Base-by-base conservation (phyloP, 768 basidiomycete species). In the Pleurotus giganteus region DNA sequence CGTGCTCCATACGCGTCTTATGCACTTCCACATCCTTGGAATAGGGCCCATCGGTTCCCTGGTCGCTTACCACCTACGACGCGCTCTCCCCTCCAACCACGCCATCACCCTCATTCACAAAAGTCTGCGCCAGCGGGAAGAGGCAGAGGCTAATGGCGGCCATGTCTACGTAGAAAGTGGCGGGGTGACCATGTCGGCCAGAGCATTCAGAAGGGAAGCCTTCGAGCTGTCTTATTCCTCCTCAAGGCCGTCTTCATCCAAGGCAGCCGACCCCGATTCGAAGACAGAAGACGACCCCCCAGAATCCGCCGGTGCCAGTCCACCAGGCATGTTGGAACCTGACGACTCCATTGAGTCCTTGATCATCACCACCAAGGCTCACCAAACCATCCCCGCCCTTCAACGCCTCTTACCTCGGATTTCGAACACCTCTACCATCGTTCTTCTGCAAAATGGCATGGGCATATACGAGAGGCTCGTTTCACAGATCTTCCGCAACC, bases 371-470 rank as follows among this genome's bases (percentile, higher is more conserved):
- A 82, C 89, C 50, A 96, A 95, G 68, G 88, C 91, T 1, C 78
- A 84, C 13, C 74, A 79, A 11, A 88, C 88, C 4, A 50, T 86
- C 2, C 65, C 68, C 2, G 83, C 88, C 3, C 60, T 98, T 29
- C 67, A 69, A 15, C 64, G 68, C 0, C 79, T 98, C 54, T 69
- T 79, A 15, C 82, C 81, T 4, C 82, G 93, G 12, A 70, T 98
- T 19, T 74, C 78, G 4, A 66, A 78, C 0, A 67, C 79, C 45
- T 88, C 88, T 36, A 96, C 94, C 31, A 84, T 98, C 59, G 91
- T 97, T 2, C 80, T 98, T n/a, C 71, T 97, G 50, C 91, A 96
- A 65, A 96, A 96, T 65, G 96, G 96, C 24, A 91, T 96, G 85
- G 95, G 94, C 13, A 29, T 53, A 27, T 91, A 93, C 68, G 95